Conservation (phyloP, 148 eudicot genomes). For the Nepenthes mirabilis region DNA sequence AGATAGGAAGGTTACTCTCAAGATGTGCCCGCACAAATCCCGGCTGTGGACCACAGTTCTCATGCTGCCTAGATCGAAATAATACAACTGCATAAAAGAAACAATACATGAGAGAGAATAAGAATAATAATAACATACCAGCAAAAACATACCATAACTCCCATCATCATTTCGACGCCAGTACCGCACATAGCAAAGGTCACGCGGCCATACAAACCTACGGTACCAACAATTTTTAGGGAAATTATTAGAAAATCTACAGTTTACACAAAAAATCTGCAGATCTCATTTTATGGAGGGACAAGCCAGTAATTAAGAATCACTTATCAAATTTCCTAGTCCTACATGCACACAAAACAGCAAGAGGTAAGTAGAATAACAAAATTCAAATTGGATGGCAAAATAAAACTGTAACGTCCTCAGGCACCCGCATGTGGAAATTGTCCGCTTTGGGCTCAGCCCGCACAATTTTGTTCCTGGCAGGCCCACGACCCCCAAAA, state of each 20-base stretch:
- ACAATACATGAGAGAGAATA: slow-evolving; percentile 5
- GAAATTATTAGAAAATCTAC: neutral
- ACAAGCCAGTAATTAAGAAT: no score
- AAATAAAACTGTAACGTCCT: no score
- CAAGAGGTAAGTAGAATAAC: no score
- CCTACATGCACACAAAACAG: no score
- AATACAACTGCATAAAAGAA: slow-evolving; percentile 65
- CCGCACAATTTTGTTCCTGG: no score
- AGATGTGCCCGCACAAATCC: slow-evolving; percentile 97
- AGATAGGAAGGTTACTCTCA: slow-evolving; percentile 55
- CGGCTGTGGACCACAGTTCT: slow-evolving; percentile 89
- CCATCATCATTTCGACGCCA: slow-evolving; percentile 99
- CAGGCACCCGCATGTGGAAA: no score
- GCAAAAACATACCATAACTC: slow-evolving; percentile 61
- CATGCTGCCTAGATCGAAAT: slow-evolving; percentile 93
- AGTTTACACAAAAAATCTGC: no score
- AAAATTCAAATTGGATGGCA: no score
- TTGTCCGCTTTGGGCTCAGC: no score
- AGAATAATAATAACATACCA: slow-evolving; percentile 4
- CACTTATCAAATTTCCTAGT: no score
- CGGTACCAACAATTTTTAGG: slow-evolving; percentile 3
- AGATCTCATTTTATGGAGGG: no score
- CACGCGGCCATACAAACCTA: slow-evolving; percentile 99
- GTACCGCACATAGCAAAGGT: slow-evolving; percentile 95
- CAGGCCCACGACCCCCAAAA: no score